Conservation (phyloP, 768 basidiomycete species). For the Hypsizygus marmoreus region DNA sequence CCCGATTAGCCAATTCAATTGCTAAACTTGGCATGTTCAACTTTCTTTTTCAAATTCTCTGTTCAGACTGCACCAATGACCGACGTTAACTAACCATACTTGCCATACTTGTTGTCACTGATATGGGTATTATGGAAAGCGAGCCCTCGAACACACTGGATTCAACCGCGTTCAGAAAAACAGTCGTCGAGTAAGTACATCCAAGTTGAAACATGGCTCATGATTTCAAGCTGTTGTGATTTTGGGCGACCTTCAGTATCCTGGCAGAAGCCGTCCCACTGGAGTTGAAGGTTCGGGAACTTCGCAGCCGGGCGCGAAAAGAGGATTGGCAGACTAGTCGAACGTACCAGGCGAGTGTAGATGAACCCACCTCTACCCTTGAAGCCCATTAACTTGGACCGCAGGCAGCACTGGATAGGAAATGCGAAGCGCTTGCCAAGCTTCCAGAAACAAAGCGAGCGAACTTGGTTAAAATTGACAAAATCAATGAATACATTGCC, state of each 20-base stretch:
- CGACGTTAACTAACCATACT: too few relatives aligned
- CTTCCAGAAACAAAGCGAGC: neutral
- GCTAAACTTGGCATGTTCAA: too few relatives aligned
- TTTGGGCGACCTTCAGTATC: neutral
- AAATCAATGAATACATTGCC: too few relatives aligned
- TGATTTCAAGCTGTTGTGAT: neutral
- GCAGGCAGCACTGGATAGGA: slow-evolving; percentile 6
- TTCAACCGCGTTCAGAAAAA: too few relatives aligned
- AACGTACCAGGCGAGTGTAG: slow-evolving; percentile 2
- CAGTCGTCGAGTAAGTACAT: slow-evolving; percentile 5
- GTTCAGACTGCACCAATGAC: too few relatives aligned
- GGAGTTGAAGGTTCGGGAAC: neutral
- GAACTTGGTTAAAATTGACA: too few relatives aligned
- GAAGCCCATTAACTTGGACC: neutral
- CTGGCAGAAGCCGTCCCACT: slow-evolving; percentile 11
- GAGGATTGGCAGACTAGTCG: slow-evolving; percentile 2
- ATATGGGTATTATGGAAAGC: too few relatives aligned
- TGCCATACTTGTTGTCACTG: too few relatives aligned
- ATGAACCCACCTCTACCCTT: neutral
- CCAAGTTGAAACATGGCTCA: neutral
- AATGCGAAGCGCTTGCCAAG: neutral
- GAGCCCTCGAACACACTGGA: too few relatives aligned
- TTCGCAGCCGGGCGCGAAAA: neutral
- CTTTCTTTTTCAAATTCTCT: too few relatives aligned
- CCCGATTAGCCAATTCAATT: too few relatives aligned